Base-by-base conservation (phyloP, 768 basidiomycete species). In the Phanerochaete sordida region DNA sequence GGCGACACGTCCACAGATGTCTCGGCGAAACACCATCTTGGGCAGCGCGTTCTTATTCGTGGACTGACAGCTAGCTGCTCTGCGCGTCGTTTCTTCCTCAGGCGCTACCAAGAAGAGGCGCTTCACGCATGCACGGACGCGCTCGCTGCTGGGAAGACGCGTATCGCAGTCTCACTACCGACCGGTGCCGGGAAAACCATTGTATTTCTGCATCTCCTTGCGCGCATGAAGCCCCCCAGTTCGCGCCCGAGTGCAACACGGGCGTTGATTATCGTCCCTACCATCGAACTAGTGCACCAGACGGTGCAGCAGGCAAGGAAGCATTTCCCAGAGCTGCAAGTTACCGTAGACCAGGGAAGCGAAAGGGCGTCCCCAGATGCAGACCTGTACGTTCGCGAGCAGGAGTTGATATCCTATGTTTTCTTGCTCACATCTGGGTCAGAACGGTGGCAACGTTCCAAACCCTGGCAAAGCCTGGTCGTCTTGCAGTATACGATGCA, bases 361-460 rank as follows among this genome's bases (percentile, higher is more conserved):
- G 86, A 82, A 67, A 80, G 75, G 46, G 93, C 94, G 3, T 84
- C 85, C 30, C 95, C 95, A 5, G 56, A 68, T 24, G 93, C 96
- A 39, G 93, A 98, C 69, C 84, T 97, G 91, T 95, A 74, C 68
- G 88, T 19, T 12, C n/a, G n/a, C n/a, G n/a, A n/a, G n/a, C n/a
- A n/a, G n/a, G n/a, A n/a, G n/a, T n/a, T n/a, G n/a, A n/a, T n/a
- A n/a, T n/a, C n/a, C n/a, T n/a, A n/a, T n/a, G n/a, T n/a, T n/a
- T n/a, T n/a, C n/a, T n/a, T n/a, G n/a, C n/a, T n/a, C n/a, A n/a
- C n/a, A n/a, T n/a, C n/a, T n/a, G n/a, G n/a, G n/a, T n/a, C 60
- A 93, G 91, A 23, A 95, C 93, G 0, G 84, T 95, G 46, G 93
- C 92, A 3, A 95, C 93, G 3, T 93, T 91, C 67, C 93, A 97